Conservation (phyloP, 345 rosid genomes). For the Aegle marmelos region DNA sequence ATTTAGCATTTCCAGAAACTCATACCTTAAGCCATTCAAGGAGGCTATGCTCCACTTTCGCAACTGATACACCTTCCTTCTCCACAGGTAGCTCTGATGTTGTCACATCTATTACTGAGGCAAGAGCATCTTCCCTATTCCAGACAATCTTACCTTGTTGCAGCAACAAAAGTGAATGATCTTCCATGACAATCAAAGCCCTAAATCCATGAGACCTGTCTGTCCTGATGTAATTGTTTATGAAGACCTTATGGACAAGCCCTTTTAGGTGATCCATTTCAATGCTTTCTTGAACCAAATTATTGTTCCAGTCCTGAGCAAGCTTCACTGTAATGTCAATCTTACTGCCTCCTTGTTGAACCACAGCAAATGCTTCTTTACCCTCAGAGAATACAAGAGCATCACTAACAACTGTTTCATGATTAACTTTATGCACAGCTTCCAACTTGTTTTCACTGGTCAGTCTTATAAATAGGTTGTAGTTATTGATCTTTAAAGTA, state of each 20-base stretch:
- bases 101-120: conserved; percentile 81
- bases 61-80: conserved; percentile 85
- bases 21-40: conserved; percentile 96
- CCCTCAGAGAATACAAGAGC: conserved; percentile 61
- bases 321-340: conserved; percentile 75
- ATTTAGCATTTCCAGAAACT: conserved; percentile 8
- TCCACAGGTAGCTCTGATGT: conserved; percentile 87
- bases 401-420: conserved; percentile 70
- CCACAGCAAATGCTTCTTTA: conserved; percentile 65
- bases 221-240: conserved; percentile 86
- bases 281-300: conserved; percentile 70
- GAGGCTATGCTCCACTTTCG: conserved; percentile 89
- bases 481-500: conserved; percentile 45
- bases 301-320: conserved; percentile 58
- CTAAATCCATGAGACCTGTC: conserved; percentile 94
- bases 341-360: conserved; percentile 56
- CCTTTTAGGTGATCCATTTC: conserved; percentile 74
- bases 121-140: conserved; percentile 95
- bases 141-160: conserved; percentile 96
- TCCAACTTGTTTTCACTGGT: conserved; percentile 58
- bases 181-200: conserved; percentile 98
- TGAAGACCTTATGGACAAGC: conserved; percentile 76
- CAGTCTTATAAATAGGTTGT: conserved; percentile 50
- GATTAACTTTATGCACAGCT: conserved; percentile 55
- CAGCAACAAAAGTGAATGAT: conserved; percentile 84